A percentile compares a stretch with the other conserved stretches of the same genome.
Conservation (phyloP, 2,329 filamentous ascomycete species). For the Xylariaceae sp. region DNA sequence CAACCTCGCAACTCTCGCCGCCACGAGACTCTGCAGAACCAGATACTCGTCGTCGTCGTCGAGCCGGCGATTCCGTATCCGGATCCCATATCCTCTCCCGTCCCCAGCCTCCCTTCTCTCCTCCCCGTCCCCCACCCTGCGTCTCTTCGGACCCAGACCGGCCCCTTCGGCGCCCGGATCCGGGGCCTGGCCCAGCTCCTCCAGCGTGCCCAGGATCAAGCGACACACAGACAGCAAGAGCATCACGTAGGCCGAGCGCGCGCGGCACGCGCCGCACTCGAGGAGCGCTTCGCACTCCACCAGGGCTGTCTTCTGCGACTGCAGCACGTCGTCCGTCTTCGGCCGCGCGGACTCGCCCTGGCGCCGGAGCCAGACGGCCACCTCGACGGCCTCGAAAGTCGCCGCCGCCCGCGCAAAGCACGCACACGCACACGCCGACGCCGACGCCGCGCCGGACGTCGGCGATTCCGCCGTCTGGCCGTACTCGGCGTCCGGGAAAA, state of each 20-base stretch:
- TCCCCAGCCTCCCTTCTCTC: slow-evolving; percentile 1
- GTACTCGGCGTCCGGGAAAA: neutral
- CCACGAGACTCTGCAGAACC: slow-evolving; percentile 18
- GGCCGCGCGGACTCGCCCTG: slow-evolving; percentile 12
- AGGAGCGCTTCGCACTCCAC: slow-evolving; percentile 18
- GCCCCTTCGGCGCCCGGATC: too few relatives aligned
- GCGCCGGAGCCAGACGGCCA: slow-evolving; percentile 17
- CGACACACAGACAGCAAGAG: slow-evolving; percentile 18
- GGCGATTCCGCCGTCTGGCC: too few relatives aligned
- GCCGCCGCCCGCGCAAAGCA: slow-evolving; percentile 16
- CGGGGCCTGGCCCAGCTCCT: slow-evolving; percentile 8
- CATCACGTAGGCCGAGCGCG: slow-evolving; percentile 20
- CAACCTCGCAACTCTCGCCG: slow-evolving; percentile 16
- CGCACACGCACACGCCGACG: slow-evolving; percentile 3
- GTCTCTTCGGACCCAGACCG: neutral
- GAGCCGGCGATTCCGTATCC: slow-evolving; percentile 16
- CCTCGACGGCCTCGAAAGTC: slow-evolving; percentile 18
- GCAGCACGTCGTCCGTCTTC: slow-evolving; percentile 17
- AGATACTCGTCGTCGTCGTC: slow-evolving; percentile 20
- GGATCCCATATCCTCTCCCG: slow-evolving; percentile 18
- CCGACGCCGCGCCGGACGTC: too few relatives aligned
- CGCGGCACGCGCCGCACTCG: slow-evolving; percentile 12
- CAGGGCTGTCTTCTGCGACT: slow-evolving; percentile 17
- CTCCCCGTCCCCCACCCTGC: neutral
- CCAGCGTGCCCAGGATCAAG: slow-evolving; percentile 13